Base-by-base conservation (phyloP, 306 rosid genomes). In the Ochetophila trinervis region DNA sequence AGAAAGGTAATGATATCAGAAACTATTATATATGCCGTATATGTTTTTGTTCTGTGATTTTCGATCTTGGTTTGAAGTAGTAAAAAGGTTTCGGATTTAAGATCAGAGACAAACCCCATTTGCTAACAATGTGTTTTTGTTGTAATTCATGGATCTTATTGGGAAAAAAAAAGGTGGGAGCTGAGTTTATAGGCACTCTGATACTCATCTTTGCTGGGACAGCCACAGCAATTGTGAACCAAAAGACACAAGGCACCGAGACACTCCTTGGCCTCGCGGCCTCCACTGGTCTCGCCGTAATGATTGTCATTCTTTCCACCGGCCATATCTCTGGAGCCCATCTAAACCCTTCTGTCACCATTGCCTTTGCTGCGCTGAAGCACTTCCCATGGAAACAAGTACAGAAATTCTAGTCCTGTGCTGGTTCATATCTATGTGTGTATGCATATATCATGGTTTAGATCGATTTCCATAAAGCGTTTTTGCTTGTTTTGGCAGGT, bases 301-400 rank as follows among this genome's bases (percentile, higher is more conserved):
- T 85, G 96, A 70, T 92, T 23, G 77, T 89, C 59, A 84, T 87
- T 56, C 65, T 84, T 50, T 89, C 98, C 15, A 92, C 91, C 1
- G 89, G 95, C 21, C 96, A 89, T 71, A 92, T 92, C 71, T 92
- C 93, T 1, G 93, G 98, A 27, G 98, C 95, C 72, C 96, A 87
- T 76, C 88, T 92, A 69, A 92, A 92, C 74, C 98, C 91, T 2
- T 87, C 93, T 1, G 71, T 89, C 72, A 93, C 98, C 76, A 78
- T 89, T 40, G 83, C 98, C 63, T 85, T 89, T 55, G 97, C 97
- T 78, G 95, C 98, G 15, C 66, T 93, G 0, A 93, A 84, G 59
- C 97, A 86, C 66, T 93, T 93, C 72, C 90, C 98, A 3, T 87
- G 94, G 96, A 93, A 85, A 47, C 79, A 82, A 60, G 98, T 88